Conservation (phyloP, 352 stramenopile species). For the Blastocystis sp. region DNA sequence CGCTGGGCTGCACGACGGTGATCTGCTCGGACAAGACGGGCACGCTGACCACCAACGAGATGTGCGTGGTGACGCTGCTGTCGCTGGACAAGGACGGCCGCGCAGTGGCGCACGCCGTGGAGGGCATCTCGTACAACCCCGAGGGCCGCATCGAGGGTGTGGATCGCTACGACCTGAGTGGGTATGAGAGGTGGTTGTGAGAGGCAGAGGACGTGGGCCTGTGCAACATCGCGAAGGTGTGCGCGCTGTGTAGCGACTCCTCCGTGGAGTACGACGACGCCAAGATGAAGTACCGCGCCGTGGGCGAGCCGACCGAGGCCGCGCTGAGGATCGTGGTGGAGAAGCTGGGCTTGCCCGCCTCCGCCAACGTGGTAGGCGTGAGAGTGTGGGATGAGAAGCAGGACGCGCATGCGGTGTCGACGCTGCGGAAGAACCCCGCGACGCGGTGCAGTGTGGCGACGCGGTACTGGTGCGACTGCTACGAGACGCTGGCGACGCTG, state of each 20-base stretch:
- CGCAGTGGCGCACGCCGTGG: constrained; percentile 81
- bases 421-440: constrained; percentile 63
- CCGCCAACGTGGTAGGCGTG: not conserved
- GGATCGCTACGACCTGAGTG: constrained; percentile 69
- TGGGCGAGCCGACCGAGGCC: constrained; percentile 93
- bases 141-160: constrained; percentile 76
- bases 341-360: constrained; percentile 86
- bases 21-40: constrained; percentile 97
- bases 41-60: constrained; percentile 93
- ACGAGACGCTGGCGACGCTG: constrained; percentile 87
- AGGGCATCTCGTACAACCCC: constrained; percentile 88
- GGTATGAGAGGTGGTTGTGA: constrained; percentile 47
- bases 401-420: constrained; percentile 40
- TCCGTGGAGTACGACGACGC: constrained; percentile 74
- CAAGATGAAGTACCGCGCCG: constrained; percentile 81
- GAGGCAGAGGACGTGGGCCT: constrained; percentile 72
- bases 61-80: constrained; percentile 75
- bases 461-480: constrained; percentile 74
- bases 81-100: constrained; percentile 24
- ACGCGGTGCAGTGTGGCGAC: constrained; percentile 64
- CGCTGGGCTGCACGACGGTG: constrained; percentile 86
- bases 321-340: constrained; percentile 88
- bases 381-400: constrained; percentile 73
- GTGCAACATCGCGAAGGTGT: constrained; percentile 71
- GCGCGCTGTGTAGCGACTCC: constrained; percentile 92